These are phyloP conservation scores for Martensiomyces pterosporus DNA, from an alignment of 192 early-diverging fungal species.

Conservation along the genomic window DNA sequence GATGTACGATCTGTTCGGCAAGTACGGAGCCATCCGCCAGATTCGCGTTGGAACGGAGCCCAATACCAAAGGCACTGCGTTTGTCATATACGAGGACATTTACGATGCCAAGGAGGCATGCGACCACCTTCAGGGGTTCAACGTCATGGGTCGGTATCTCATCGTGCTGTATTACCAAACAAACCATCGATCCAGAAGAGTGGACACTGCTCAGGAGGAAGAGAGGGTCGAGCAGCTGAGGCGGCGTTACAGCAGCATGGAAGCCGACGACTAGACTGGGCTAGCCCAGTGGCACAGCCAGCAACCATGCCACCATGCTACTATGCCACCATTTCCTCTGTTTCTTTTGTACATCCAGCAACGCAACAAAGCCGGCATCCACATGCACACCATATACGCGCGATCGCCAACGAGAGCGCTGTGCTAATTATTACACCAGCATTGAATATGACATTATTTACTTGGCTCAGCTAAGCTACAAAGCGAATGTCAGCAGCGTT, in stretches of 20 bases:
- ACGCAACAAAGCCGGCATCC: no score
- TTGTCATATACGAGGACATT: conserved; percentile 97
- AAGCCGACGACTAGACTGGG: conserved; percentile 28
- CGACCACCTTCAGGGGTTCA: conserved; percentile 94
- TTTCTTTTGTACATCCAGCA: not conserved
- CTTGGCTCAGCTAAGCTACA: conserved; percentile 14
- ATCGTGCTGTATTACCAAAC: conserved; percentile 90
- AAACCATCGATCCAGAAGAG: conserved; percentile 73
- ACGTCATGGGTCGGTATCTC: conserved; percentile 91
- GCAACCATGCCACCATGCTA: no score
- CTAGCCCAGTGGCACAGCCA: no score
- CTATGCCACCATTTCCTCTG: no score
- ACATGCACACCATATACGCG: no score
- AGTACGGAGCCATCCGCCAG: conserved; percentile 93
- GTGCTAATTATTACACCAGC: no score
- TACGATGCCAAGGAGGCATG: conserved; percentile 96
- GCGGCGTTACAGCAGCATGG: conserved; percentile 40
- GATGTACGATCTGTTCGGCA: conserved; percentile 97
- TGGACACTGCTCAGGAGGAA: conserved; percentile 75
- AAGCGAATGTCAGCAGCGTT: conserved; percentile 25
- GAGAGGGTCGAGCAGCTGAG: conserved; percentile 68
- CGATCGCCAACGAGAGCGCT: no score
- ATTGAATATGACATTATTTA: no score
- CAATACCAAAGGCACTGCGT: conserved; percentile 92
- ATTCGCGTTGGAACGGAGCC: conserved; percentile 77